Base-by-base conservation (phyloP, 331 rosid genomes). In the Arachis monticola region DNA sequence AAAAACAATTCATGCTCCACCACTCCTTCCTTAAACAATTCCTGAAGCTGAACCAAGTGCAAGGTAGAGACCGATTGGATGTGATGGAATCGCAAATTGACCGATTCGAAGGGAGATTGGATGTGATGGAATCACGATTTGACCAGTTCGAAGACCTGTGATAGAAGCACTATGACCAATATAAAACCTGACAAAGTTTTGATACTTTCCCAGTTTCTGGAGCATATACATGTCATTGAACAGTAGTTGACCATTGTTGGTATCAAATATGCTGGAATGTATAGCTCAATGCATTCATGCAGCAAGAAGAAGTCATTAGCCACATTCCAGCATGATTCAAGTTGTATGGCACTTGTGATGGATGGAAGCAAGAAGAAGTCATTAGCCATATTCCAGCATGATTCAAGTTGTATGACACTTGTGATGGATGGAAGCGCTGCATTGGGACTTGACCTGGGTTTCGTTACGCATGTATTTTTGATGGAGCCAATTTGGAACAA, bases 401-500 rank as follows among this genome's bases (percentile, higher is more conserved):
- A 17, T 17, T 17, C 22, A 17, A 17, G 22, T 17, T 17, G 22
- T 17, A 17, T 17, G 22, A 17, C 22, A 17, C 22, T 17, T 17
- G 22, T 17, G 22, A 17, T 17, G 22, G 22, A 17, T 17, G 22
- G 22, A 17, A 17, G 22, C 22, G 22, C 22, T 17, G 22, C 22
- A 17, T 17, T 17, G 22, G 22, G 22, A 17, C 97, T 94, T 10
- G 99, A 94, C 81, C 77, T 94, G 86, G 92, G 99, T 85, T 94
- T 94, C 80, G 97, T 92, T 32, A 84, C 97, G 22, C 93, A 80
- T 61, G 97, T 94, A 38, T 94, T 90, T 83, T 55, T 94, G 71
- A 94, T 94, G 99, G 99, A 94, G 82, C 99, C 99, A 66, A 92
- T 94, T 47, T 94, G 99, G 99, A 93, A 94, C 89, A 83, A 86